Base-by-base conservation (phyloP, 345 rosid species). In the Arabidopsis suecica region DNA sequence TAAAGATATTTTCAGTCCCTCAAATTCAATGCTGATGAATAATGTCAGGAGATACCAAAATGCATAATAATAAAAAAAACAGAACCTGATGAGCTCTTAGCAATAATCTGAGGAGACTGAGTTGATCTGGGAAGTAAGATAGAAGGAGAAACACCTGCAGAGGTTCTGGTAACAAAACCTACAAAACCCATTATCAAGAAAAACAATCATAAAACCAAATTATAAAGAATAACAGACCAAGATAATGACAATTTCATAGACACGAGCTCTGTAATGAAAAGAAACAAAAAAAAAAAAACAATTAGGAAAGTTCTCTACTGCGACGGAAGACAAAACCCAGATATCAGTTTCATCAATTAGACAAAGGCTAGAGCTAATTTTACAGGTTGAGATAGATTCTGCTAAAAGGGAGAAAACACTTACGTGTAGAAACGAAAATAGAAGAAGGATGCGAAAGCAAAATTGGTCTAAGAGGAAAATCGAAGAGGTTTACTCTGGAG, bases 71-170 rank as follows among this genome's bases (percentile, higher is more conserved):
- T 32, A 0, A 56, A 14, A 22, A 44, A 5, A 1, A 28, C 7
- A 36, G 48, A 61, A 79, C 88, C 91, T 88, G 86, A 75, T 36
- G 80, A 85, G 81, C 86, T 84, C 82, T 81, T 87, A 7, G 76
- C 51, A 32, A 65, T 65, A 23, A 65, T 79, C 61, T 33, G 83
- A 76, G 55, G 12, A 18, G 67, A 54, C 7, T 16, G 66, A 7
- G 55, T 68, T 75, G 83, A 62, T 80, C 68, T 72, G 20, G 76
- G 61, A 1, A 63, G 80, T n/a, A 78, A 78, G 69, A 76, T 72
- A 64, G 81, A 18, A 10, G 89, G 83, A 41, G 79, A 49, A 68
- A 53, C 68, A 58, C 69, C 68, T 16, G 76, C 68, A 22, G 64
- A 23, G 75, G 80, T 65, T 77, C 86, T 82, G 67, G 77, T 22